These are phyloP conservation scores for Endocladia muricata DNA, from an alignment of 31 red algal genomes.

Conservation along the genomic window DNA sequence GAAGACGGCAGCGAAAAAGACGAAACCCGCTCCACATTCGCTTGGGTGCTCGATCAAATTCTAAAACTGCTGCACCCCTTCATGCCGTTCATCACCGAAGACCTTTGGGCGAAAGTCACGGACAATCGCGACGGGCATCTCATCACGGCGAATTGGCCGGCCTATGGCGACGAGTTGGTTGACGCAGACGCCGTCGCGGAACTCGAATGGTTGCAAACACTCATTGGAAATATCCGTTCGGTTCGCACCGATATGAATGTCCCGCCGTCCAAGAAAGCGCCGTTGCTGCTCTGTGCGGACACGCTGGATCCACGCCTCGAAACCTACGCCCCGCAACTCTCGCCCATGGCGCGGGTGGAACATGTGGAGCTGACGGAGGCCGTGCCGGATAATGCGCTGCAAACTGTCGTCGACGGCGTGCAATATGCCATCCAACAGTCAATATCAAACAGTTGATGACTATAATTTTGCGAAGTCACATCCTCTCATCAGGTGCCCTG, in stretches of 20 bases:
- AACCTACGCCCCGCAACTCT: too few species aligned
- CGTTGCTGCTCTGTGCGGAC: too few species aligned
- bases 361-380: too few species aligned
- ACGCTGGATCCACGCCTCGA: too few species aligned
- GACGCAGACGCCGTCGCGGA: not conserved
- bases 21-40: not conserved
- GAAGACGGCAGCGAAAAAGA: not conserved
- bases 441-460: too few species aligned
- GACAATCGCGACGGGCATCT: not conserved
- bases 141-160: not conserved
- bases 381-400: too few species aligned
- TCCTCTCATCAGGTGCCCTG: too few species aligned
- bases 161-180: not conserved
- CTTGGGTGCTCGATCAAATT: not conserved
- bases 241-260: not conserved
- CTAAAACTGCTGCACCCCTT: not conserved
- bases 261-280: not conserved
- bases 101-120: not conserved
- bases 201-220: not conserved
- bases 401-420: too few species aligned
- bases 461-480: too few species aligned
- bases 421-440: too few species aligned
- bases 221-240: not conserved
- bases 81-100: slow-evolving; percentile 13
- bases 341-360: too few species aligned